Base-by-base conservation (phyloP, 2,329 filamentous ascomycete genomes). In the Penicillium hesseltinei region DNA sequence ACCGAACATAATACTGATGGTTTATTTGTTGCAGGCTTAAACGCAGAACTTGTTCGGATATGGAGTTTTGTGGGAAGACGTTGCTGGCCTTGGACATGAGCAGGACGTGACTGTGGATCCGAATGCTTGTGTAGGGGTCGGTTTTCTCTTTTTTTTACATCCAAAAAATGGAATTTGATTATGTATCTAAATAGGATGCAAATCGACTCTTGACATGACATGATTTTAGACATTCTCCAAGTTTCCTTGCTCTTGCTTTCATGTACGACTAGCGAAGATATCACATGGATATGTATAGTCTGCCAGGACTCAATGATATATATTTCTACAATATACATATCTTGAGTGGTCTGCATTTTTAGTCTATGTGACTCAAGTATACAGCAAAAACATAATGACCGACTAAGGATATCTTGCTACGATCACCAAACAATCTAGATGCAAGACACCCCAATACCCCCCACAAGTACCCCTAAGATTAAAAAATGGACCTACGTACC, bases 131-230 rank as follows among this genome's bases (percentile, higher is more conserved):
- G 63, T 62, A 61, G 54, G 69, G 65, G 64, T 69, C 65, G 63
- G 69, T 68, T 71, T 69, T 63, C 61, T 65, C 62, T 68, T 60
- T 67, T 67, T 65, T 66, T 66, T 65, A 61, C 66, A 64, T 64
- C 66, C 63, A 66, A 69, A 65, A 68, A 69, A 71, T 69, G 70
- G 66, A 66, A 65, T 59, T 68, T 66, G 68, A 70, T 71, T 67
- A 65, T 75, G 72, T 75, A 75, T 73, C 73, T 73, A 74, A 75
- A 69, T 68, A 63, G 68, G 65, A 74, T 74, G 72, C 70, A 73
- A 68, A 71, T 72, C 67, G 66, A 70, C 68, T 67, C 67, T 71
- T 73, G 69, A 70, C 65, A 72, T 73, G 70, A 71, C 69, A 73
- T 72, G 70, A 73, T 58, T 62, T 35, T 61, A 57, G 50, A 62